Evolutionary conservation across 192 early-diverging fungal species (phyloP).

Genomic region (Entomortierella chlamydospora): DNA sequence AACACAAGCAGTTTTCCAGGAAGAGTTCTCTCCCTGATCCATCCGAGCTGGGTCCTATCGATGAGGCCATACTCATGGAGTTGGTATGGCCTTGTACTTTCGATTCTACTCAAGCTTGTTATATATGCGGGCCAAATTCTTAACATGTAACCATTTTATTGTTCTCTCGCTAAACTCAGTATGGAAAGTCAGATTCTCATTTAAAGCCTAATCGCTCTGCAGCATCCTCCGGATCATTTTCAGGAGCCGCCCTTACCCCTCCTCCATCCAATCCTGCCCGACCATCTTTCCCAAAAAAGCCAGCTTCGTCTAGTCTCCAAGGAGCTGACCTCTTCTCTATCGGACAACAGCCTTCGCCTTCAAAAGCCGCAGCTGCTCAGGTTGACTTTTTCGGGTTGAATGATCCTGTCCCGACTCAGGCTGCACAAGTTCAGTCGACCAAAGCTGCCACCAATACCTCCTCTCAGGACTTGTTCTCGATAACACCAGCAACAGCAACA

Average conservation of each 20-base stretch:
- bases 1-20: slow-evolving; percentile 79
- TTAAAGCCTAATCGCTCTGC: slow-evolving; percentile 19
- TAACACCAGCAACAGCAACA: slow-evolving; percentile 11
- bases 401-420: slow-evolving; percentile 24
- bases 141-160: not conserved
- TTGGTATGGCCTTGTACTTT: slow-evolving; percentile 3
- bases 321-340: slow-evolving; percentile 41
- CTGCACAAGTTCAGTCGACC: slow-evolving; percentile 3
- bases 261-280: slow-evolving; percentile 40
- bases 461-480: slow-evolving; percentile 30
- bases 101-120: not conserved
- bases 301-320: slow-evolving; percentile 26
- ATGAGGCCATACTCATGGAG: slow-evolving; percentile 38
- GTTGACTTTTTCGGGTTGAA: slow-evolving; percentile 44
- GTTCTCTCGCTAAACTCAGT: slow-evolving; percentile 5
- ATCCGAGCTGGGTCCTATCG: slow-evolving; percentile 61
- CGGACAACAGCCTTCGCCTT: slow-evolving; percentile 19
- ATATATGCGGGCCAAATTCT: not conserved
- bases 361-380: slow-evolving; percentile 11
- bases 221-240: slow-evolving; percentile 34
- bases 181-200: slow-evolving; percentile 31
- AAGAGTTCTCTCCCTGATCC: slow-evolving; percentile 82
- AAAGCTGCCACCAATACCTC: not conserved
- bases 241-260: slow-evolving; percentile 30
- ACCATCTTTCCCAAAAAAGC: slow-evolving; percentile 25